Conservation (phyloP, 257 asterid genomes). For the Nicotiana noctiflora region DNA sequence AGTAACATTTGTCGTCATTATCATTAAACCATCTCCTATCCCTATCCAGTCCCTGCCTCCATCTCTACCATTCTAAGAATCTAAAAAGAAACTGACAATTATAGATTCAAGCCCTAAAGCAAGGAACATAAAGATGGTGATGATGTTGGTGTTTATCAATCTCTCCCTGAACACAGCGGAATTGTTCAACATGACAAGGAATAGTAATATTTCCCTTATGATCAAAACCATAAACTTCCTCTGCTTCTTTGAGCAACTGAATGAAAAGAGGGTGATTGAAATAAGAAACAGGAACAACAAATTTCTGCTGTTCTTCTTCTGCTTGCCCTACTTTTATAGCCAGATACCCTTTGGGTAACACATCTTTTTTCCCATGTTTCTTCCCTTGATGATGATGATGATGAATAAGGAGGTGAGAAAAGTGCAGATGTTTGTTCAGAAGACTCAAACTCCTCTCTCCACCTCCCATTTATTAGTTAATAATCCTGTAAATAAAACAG, state of each 20-base stretch:
- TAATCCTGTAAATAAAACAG: background rate
- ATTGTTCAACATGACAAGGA: slow-evolving; percentile 33
- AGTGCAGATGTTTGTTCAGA: background rate
- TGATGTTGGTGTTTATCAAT: slow-evolving; percentile 17
- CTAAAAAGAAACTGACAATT: background rate
- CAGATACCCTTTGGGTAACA: slow-evolving; percentile 31
- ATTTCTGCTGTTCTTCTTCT: slow-evolving; percentile 19
- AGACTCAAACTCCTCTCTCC: slow-evolving; percentile 1
- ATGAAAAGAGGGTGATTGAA: slow-evolving; percentile 34
- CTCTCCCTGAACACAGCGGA: slow-evolving; percentile 16
- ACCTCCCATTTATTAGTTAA: background rate
- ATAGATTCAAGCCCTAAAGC: slow-evolving; percentile 17
- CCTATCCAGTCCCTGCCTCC: too few species aligned
- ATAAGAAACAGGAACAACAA: slow-evolving; percentile 33
- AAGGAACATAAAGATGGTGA: slow-evolving; percentile 4
- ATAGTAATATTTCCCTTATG: slow-evolving; percentile 37
- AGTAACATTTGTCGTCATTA: background rate
- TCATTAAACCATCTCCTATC: background rate
- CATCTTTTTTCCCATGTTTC: background rate
- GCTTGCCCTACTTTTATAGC: slow-evolving; percentile 26
- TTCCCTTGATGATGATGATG: background rate
- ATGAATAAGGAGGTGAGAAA: background rate
- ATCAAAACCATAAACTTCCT: slow-evolving; percentile 38
- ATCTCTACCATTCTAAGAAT: background rate
- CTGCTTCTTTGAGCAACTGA: slow-evolving; percentile 34